A percentile compares a stretch with the other conserved stretches of the same genome.
Conservation (phyloP, 1,284 basidiomycete genomes). For the Lentinula novae-zelandiae region DNA sequence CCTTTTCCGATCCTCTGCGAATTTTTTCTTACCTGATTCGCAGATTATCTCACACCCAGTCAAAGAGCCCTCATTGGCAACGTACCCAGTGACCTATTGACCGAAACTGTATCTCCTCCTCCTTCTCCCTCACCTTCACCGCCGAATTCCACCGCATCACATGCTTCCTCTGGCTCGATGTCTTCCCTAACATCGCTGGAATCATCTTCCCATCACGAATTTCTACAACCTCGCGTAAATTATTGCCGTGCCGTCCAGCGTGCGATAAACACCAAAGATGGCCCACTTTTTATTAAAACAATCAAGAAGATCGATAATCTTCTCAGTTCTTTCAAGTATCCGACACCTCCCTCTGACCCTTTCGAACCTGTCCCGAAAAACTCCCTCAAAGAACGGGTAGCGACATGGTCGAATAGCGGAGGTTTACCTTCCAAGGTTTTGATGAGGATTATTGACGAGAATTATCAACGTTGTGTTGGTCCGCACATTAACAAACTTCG, state of each 20-base stretch:
- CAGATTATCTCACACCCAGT: constrained; percentile 64
- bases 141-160: constrained; percentile 23
- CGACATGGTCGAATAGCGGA: constrained; percentile 44
- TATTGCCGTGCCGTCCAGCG: constrained; percentile 59
- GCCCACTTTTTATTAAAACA: constrained; percentile 62
- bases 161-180: constrained; percentile 17
- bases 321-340: constrained; percentile 61
- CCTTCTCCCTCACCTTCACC: constrained; percentile 31
- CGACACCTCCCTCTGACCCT: constrained; percentile 43
- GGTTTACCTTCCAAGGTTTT: constrained; percentile 54
- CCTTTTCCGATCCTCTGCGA: neutral
- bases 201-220: neutral
- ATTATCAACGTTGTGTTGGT: constrained; percentile 74
- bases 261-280: constrained; percentile 59
- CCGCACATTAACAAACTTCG: constrained; percentile 62
- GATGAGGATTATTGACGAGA: constrained; percentile 71
- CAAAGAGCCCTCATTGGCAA: constrained; percentile 65
- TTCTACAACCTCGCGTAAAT: constrained; percentile 30
- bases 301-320: constrained; percentile 56
- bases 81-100: constrained; percentile 47
- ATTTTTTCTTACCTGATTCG: constrained; percentile 18
- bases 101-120: constrained; percentile 38
- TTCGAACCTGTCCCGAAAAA: constrained; percentile 44
- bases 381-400: constrained; percentile 40
- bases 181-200: constrained; percentile 13